These are phyloP conservation scores for Pseudopyricularia cyperi DNA, from an alignment of 2,329 filamentous ascomycete species.

Conservation along the genomic window DNA sequence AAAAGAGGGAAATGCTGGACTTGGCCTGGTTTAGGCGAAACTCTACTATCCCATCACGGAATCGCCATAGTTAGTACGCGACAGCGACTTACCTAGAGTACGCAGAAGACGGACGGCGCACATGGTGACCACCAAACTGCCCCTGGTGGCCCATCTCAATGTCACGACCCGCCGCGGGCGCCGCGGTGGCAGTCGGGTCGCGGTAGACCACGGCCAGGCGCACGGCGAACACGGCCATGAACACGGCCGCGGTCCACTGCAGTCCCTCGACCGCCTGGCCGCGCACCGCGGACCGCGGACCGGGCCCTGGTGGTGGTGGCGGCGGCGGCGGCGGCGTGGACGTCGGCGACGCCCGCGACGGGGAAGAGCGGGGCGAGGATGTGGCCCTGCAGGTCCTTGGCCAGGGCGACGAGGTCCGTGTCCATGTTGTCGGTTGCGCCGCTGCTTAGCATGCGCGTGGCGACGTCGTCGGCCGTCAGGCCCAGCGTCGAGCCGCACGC, in stretches of 20 bases:
- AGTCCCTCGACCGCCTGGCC: constrained; percentile 1
- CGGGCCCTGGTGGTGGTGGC: too few relatives aligned
- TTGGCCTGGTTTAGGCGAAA: too few relatives aligned
- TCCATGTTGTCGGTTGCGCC: background rate
- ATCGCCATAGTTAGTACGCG: background rate
- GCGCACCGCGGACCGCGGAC: background rate
- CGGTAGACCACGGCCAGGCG: background rate
- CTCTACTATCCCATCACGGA: too few relatives aligned
- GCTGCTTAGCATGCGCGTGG: background rate
- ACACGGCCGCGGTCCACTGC: constrained; percentile 1
- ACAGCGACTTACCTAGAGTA: background rate
- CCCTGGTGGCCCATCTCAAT: background rate
- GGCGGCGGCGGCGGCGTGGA: background rate
- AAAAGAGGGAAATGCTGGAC: too few relatives aligned
- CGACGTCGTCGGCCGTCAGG: background rate
- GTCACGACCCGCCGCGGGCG: background rate
- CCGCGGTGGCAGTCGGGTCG: background rate
- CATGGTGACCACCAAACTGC: background rate
- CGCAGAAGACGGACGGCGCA: background rate
- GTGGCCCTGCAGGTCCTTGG: background rate
- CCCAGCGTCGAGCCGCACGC: background rate
- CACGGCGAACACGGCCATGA: background rate
- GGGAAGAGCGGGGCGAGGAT: background rate
- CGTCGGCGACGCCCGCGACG: constrained; percentile 1
- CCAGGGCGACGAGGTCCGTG: background rate